Percentiles rank a stretch among this genome's conserved stretches.
Evolutionary conservation across 305 asterid species (phyloP).

Genomic region (Solanum hybrid): DNA sequence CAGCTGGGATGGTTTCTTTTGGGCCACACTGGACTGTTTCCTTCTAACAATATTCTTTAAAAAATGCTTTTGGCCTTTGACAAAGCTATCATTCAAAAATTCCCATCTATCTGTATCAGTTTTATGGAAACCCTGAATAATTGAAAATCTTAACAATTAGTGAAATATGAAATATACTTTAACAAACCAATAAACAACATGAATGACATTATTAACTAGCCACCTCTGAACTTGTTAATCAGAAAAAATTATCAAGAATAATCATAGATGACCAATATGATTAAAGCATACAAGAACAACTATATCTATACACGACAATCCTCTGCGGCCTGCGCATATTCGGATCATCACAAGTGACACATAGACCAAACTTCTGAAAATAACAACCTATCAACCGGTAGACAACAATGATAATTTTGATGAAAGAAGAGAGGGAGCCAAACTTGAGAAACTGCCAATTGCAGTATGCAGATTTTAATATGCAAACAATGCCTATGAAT

Average conservation of each 20-base stretch:
- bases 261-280: background rate
- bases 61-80: slow-evolving; percentile 76
- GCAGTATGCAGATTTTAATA: background rate
- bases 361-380: background rate
- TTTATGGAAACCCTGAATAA: slow-evolving; percentile 78
- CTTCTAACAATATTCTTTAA: slow-evolving; percentile 69
- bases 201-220: background rate
- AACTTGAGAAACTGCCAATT: background rate
- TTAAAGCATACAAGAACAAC: background rate
- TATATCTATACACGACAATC: background rate
- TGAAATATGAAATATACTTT: background rate
- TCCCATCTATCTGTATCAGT: slow-evolving; percentile 88
- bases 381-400: background rate
- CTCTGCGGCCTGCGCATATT: background rate
- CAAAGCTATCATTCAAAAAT: slow-evolving; percentile 67
- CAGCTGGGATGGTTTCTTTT: slow-evolving; percentile 29
- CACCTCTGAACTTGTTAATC: background rate
- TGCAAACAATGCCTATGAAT: background rate
- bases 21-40: slow-evolving; percentile 41
- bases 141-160: background rate
- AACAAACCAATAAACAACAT: background rate
- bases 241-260: background rate
- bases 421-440: background rate
- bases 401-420: background rate
- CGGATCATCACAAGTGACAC: background rate